These are phyloP conservation scores for Pyricularia sp. DNA, from an alignment of 2,329 filamentous ascomycete species.

Conservation along the genomic window DNA sequence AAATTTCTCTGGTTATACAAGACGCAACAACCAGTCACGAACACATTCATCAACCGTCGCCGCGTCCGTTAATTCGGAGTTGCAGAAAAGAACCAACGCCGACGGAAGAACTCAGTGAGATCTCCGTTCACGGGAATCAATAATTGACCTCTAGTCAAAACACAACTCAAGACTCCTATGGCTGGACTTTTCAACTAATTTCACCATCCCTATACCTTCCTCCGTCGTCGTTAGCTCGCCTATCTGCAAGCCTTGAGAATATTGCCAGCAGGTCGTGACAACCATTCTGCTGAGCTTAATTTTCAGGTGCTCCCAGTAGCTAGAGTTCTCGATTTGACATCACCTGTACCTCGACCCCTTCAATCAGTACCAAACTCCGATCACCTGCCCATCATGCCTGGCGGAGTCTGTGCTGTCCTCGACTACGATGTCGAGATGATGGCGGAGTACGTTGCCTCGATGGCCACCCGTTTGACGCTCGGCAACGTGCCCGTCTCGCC, in stretches of 20 bases:
- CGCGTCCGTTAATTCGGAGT: neutral
- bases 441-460: constrained; percentile 90
- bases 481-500: constrained; percentile 38
- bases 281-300: constrained; percentile 16
- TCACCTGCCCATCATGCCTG: constrained; percentile 46
- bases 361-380: neutral
- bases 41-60: neutral
- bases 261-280: constrained; percentile 17
- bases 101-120: neutral
- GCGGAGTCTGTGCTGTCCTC: constrained; percentile 86
- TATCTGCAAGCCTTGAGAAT: constrained; percentile 28
- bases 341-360: constrained; percentile 10
- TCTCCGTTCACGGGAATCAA: neutral
- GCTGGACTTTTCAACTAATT: constrained; percentile 26
- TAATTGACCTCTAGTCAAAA: neutral
- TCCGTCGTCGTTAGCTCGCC: constrained; percentile 8
- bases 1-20: neutral
- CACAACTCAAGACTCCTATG: constrained; percentile 17
- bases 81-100: neutral
- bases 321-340: constrained; percentile 14
- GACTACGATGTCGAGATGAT: constrained; percentile 96
- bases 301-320: constrained; percentile 29
- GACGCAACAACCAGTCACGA: neutral
- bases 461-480: constrained; percentile 55
- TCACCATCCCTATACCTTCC: constrained; percentile 14